These are phyloP conservation scores for Cucurbita moschata DNA, from an alignment of 306 rosid genomes.

Conservation along the genomic window DNA sequence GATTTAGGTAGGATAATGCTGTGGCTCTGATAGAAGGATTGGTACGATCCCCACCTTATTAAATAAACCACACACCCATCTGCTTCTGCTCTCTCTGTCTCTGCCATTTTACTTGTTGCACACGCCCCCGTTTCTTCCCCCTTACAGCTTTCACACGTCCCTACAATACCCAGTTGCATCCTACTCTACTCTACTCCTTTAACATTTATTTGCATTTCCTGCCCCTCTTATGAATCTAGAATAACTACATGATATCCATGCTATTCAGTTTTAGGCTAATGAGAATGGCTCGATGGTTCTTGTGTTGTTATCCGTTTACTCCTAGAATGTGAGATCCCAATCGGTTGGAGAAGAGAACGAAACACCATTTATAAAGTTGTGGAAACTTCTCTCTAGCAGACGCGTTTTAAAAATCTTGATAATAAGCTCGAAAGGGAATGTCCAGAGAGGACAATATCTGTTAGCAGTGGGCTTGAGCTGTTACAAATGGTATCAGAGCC, in stretches of 20 bases:
- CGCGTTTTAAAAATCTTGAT: too few species aligned
- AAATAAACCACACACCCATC: neutral
- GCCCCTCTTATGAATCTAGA: neutral
- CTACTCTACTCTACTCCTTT: neutral
- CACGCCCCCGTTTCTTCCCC: conserved; percentile 11
- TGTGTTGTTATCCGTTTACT: neutral
- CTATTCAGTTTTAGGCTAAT: neutral
- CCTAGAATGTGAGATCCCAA: too few species aligned
- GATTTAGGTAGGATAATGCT: conserved; percentile 9
- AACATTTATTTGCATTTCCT: neutral
- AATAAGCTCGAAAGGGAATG: too few species aligned
- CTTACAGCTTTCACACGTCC: neutral
- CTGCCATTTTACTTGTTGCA: conserved; percentile 18
- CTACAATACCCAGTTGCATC: neutral
- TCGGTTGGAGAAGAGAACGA: too few species aligned
- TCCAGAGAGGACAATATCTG: too few species aligned
- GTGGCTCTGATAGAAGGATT: conserved; percentile 1
- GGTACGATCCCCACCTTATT: neutral
- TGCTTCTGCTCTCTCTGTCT: neutral
- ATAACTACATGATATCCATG: neutral
- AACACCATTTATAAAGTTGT: too few species aligned
- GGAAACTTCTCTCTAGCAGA: too few species aligned
- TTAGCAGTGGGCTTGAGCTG: too few species aligned
- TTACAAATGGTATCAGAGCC: too few species aligned
- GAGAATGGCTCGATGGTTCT: neutral